These are phyloP conservation scores for Pyrenophora tritici-repentis DNA, from an alignment of 2,329 filamentous ascomycete genomes.

Conservation along the genomic window DNA sequence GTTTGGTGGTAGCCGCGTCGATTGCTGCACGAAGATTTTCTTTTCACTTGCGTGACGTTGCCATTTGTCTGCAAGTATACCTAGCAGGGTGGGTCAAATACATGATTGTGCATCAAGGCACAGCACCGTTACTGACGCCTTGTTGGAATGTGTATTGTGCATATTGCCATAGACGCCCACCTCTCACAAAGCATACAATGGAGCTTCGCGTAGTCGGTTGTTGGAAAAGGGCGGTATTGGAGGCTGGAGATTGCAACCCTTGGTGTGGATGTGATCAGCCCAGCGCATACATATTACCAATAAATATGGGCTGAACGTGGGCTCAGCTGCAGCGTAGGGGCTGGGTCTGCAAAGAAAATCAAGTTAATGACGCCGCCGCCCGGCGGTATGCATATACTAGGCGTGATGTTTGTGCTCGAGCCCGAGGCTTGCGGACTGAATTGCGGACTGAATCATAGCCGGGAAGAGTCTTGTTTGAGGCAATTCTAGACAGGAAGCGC, in stretches of 20 bases:
- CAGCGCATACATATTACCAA: constrained; percentile 34
- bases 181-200: background rate
- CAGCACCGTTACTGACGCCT: background rate
- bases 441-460: constrained; percentile 13
- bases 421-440: constrained; percentile 27
- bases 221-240: constrained; percentile 5
- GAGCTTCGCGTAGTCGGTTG: background rate
- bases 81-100: constrained; percentile 4
- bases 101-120: background rate
- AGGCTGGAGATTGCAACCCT: constrained; percentile 12
- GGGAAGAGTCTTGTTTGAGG: background rate
- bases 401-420: constrained; percentile 35
- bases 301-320: constrained; percentile 27
- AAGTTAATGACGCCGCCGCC: constrained; percentile 36
- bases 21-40: constrained; percentile 35
- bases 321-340: constrained; percentile 38
- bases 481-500: background rate
- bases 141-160: background rate
- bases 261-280: constrained; percentile 13
- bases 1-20: constrained; percentile 23
- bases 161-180: background rate
- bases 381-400: constrained; percentile 34
- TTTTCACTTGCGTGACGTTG: constrained; percentile 33
- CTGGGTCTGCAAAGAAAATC: constrained; percentile 40
- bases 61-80: constrained; percentile 8